Conservation (phyloP, 2,329 filamentous ascomycete genomes). For the Cryphonectria japonica region DNA sequence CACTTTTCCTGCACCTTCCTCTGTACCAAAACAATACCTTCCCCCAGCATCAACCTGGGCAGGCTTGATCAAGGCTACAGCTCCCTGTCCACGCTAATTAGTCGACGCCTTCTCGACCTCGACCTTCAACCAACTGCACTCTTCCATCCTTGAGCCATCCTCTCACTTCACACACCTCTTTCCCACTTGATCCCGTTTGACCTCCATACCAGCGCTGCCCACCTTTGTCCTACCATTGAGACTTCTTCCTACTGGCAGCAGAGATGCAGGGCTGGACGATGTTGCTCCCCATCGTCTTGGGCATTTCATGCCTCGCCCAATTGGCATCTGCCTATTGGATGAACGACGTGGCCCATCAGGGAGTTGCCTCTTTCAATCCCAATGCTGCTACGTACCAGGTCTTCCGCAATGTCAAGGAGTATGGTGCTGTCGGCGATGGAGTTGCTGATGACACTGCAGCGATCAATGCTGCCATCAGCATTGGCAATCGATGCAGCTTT, state of each 20-base stretch:
- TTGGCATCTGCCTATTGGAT: constrained; percentile 43
- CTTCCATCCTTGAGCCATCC: neutral
- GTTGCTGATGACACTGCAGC: constrained; percentile 60
- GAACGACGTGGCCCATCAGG: constrained; percentile 51
- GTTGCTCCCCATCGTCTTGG: neutral
- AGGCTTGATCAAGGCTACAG: neutral
- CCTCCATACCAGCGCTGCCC: neutral
- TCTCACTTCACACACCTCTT: neutral
- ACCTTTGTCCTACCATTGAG: neutral
- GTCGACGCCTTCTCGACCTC: neutral
- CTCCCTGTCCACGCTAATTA: neutral
- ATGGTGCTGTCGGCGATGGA: constrained; percentile 46
- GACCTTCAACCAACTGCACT: neutral
- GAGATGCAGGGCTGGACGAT: neutral
- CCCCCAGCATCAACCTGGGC: neutral
- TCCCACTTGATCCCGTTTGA: neutral
- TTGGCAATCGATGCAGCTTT: constrained; percentile 49
- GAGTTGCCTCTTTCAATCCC: constrained; percentile 50
- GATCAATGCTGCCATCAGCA: constrained; percentile 52
- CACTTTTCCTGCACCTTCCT: neutral
- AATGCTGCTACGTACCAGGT: constrained; percentile 46
- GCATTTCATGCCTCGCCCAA: constrained; percentile 27
- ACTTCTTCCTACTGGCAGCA: neutral
- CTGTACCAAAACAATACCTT: neutral
- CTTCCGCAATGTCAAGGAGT: constrained; percentile 53